These are phyloP conservation scores for Ambrosia trifida DNA, from an alignment of 129 eudicot genomes.

Conservation along the genomic window DNA sequence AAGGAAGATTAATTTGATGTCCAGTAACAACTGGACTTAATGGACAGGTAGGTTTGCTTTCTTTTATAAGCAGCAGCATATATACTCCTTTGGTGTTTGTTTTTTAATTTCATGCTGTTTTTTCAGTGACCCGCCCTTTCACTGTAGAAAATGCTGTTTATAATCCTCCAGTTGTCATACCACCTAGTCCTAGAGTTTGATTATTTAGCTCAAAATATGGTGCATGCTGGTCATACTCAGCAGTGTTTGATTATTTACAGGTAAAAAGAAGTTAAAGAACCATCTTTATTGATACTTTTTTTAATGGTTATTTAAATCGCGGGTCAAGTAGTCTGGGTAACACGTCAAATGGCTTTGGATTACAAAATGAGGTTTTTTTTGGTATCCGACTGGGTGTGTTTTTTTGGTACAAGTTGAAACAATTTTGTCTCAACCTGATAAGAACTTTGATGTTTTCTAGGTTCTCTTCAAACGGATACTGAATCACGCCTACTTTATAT, in stretches of 20 bases:
- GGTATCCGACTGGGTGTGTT: neutral
- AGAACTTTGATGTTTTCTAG: too few relatives aligned
- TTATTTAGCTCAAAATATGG: slow-evolving; percentile 86
- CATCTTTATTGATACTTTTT: neutral
- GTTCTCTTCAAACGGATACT: too few relatives aligned
- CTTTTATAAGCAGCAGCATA: too few relatives aligned
- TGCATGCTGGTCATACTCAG: slow-evolving; percentile 76
- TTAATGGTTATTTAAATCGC: neutral
- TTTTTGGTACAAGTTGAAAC: too few relatives aligned
- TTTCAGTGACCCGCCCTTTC: too few relatives aligned
- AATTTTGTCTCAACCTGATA: too few relatives aligned
- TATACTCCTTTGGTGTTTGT: too few relatives aligned
- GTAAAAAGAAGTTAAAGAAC: slow-evolving; percentile 45
- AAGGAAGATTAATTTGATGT: too few relatives aligned
- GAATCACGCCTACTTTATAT: too few relatives aligned
- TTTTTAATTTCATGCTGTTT: too few relatives aligned
- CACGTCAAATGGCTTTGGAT: neutral
- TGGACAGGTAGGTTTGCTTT: too few relatives aligned
- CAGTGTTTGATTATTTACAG: slow-evolving; percentile 81
- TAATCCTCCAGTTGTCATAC: slow-evolving; percentile 85
- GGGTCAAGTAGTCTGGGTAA: neutral
- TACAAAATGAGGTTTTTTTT: neutral
- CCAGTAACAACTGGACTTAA: too few relatives aligned
- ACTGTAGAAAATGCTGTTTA: slow-evolving; percentile 68
- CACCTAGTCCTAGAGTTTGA: slow-evolving; percentile 83